phyloP scores from a whole-genome alignment of 1,284 basidiomycete species.

The Trichosporon asahii region DNA sequence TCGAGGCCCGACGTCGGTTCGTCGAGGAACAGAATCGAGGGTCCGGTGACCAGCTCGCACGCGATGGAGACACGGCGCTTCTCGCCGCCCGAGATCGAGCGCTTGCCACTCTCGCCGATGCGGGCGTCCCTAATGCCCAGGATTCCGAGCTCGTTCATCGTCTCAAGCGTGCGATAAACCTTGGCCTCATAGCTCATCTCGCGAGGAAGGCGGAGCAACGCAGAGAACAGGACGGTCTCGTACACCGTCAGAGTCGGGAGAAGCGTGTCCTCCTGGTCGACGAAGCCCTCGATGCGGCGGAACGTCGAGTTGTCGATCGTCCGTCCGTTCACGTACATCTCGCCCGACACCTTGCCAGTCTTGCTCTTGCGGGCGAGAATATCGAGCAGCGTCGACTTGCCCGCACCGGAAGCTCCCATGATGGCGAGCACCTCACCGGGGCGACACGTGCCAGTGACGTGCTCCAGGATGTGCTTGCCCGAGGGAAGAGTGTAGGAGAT shows the following conservation, averaged over 20 bases:
- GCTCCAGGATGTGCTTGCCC: constrained; percentile 67
- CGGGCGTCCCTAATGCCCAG: constrained; percentile 82
- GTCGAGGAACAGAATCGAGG: constrained; percentile 91
- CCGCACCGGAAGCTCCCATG: constrained; percentile 94
- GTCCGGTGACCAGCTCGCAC: constrained; percentile 95
- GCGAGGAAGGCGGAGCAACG: constrained; percentile 78
- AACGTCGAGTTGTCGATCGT: constrained; percentile 71
- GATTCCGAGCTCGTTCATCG: constrained; percentile 92
- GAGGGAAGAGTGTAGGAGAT: constrained; percentile 72
- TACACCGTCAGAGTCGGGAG: constrained; percentile 96
- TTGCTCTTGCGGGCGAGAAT: constrained; percentile 89
- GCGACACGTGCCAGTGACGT: constrained; percentile 74
- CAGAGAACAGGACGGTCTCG: constrained; percentile 92
- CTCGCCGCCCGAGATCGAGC: constrained; percentile 92
- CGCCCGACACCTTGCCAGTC: constrained; percentile 70
- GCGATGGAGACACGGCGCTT: constrained; percentile 94
- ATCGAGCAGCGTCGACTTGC: constrained; percentile 94
- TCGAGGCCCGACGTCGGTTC: constrained; percentile 95
- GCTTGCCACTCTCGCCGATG: constrained; percentile 74
- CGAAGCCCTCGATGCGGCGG: constrained; percentile 75
- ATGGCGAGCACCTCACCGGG: constrained; percentile 89
- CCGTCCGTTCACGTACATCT: constrained; percentile 80
- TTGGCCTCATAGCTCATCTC: constrained; percentile 95
- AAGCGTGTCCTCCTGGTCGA: constrained; percentile 96
- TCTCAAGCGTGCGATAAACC: constrained; percentile 88